Percentiles rank a stretch among this genome's conserved stretches.
These are phyloP conservation scores for Globisporangium irregulare DNA, from an alignment of 352 stramenopile genomes.

Conservation along the genomic window DNA sequence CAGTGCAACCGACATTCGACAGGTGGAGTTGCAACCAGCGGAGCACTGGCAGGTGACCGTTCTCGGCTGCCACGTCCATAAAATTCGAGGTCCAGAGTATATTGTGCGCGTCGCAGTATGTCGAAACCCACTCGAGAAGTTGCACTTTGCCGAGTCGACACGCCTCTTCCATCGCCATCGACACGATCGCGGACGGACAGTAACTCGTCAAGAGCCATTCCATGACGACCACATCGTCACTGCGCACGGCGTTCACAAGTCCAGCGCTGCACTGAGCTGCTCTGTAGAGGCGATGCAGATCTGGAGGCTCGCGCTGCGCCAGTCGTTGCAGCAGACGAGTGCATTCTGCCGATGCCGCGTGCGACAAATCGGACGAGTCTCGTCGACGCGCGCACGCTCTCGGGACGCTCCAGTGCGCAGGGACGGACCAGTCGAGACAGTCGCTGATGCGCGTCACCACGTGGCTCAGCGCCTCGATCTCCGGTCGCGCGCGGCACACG, in stretches of 20 bases:
- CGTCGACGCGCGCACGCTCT: not conserved
- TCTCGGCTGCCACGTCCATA: not conserved
- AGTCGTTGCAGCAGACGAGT: not conserved
- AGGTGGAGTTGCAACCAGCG: not conserved
- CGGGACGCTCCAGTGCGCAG: conserved; percentile 4
- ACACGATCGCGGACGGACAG: not conserved
- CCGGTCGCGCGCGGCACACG: conserved; percentile 1
- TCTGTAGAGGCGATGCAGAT: not conserved
- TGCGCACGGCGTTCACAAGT: conserved; percentile 5
- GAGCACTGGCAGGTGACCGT: not conserved
- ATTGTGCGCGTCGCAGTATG: not conserved
- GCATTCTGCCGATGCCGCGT: not conserved
- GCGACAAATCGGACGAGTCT: not conserved
- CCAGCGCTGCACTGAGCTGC: not conserved
- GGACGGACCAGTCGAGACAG: conserved; percentile 3
- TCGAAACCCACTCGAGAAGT: not conserved
- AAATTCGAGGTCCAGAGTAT: conserved; percentile 3
- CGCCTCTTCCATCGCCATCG: conserved; percentile 9
- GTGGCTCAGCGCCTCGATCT: conserved; percentile 10
- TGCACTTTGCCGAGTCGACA: conserved; percentile 3
- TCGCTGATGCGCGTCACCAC: conserved; percentile 7
- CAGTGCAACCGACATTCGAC: not conserved
- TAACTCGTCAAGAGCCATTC: conserved; percentile 2
- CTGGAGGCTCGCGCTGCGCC: not conserved
- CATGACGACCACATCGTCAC: not conserved